Percentiles rank a stretch among this genome's conserved stretches.
phyloP scores from a whole-genome alignment of 2,329 filamentous ascomycete species.

The Pyrenophora tritici-repentis region DNA sequence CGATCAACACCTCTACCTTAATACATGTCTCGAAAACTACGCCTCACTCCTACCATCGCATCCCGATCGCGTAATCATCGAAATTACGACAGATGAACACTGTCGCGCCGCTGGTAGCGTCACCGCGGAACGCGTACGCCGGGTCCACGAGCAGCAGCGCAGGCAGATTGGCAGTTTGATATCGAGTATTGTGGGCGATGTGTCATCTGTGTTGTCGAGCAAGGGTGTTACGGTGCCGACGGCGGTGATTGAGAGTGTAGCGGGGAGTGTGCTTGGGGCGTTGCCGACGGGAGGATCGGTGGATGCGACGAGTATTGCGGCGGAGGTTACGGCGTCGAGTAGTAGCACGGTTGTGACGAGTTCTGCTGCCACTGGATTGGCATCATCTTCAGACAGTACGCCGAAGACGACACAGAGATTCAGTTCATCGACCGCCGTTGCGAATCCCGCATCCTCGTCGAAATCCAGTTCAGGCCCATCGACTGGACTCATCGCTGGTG shows the following conservation, averaged over 20 bases:
- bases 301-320: constrained; percentile 4
- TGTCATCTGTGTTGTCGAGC: constrained; percentile 13
- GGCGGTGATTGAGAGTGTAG: constrained; percentile 3
- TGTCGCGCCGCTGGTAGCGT: constrained; percentile 17
- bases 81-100: neutral
- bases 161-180: constrained; percentile 16
- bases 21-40: constrained; percentile 19
- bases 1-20: constrained; percentile 20
- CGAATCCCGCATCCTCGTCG: neutral
- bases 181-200: constrained; percentile 15
- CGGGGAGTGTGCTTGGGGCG: constrained; percentile 3
- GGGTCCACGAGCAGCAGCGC: constrained; percentile 6
- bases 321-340: neutral
- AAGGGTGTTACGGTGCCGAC: constrained; percentile 7
- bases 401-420: neutral
- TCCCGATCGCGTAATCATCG: neutral
- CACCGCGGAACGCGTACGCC: constrained; percentile 1
- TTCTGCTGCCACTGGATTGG: neutral
- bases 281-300: neutral
- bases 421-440: neutral
- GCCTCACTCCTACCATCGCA: constrained; percentile 6
- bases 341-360: neutral
- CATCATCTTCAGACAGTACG: neutral
- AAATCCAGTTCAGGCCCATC: constrained; percentile 3
- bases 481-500: constrained; percentile 17